These are phyloP conservation scores for Chaetomium sp. DNA, from an alignment of 2,329 filamentous ascomycete species.

Conservation along the genomic window DNA sequence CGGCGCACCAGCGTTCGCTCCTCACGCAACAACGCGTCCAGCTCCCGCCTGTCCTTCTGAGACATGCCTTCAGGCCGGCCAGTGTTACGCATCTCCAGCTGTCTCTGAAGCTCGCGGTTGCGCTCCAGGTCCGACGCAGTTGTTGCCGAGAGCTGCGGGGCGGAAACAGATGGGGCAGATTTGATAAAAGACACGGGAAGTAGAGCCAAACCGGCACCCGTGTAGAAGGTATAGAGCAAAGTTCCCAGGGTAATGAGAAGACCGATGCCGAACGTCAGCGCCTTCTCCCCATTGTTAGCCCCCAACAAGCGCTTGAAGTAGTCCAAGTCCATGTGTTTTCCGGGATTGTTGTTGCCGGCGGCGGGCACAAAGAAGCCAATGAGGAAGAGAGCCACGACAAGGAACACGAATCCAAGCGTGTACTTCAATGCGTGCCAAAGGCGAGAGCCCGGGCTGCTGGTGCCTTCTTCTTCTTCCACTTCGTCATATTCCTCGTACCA, in stretches of 20 bases:
- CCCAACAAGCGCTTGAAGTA: constrained; percentile 82
- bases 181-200: constrained; percentile 89
- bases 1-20: constrained; percentile 88
- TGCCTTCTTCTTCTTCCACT: constrained; percentile 73
- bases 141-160: constrained; percentile 67
- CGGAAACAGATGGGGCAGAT: constrained; percentile 78
- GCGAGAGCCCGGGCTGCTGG: constrained; percentile 62
- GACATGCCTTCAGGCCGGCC: constrained; percentile 70
- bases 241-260: constrained; percentile 84
- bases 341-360: constrained; percentile 57
- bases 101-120: constrained; percentile 86
- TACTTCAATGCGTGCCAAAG: constrained; percentile 87
- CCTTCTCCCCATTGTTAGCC: constrained; percentile 87
- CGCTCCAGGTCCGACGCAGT: constrained; percentile 75
- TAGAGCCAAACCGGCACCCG: constrained; percentile 78
- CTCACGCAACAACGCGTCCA: constrained; percentile 80
- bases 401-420: constrained; percentile 73
- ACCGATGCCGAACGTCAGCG: constrained; percentile 81
- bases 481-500: constrained; percentile 98
- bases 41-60: constrained; percentile 78
- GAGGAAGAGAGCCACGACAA: constrained; percentile 78
- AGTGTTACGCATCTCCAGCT: constrained; percentile 78
- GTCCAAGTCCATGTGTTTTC: constrained; percentile 71
- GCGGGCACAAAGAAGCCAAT: constrained; percentile 91
- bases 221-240: constrained; percentile 81